Conservation (phyloP, 192 early-diverging fungal species). For the Coemansia sp. region DNA sequence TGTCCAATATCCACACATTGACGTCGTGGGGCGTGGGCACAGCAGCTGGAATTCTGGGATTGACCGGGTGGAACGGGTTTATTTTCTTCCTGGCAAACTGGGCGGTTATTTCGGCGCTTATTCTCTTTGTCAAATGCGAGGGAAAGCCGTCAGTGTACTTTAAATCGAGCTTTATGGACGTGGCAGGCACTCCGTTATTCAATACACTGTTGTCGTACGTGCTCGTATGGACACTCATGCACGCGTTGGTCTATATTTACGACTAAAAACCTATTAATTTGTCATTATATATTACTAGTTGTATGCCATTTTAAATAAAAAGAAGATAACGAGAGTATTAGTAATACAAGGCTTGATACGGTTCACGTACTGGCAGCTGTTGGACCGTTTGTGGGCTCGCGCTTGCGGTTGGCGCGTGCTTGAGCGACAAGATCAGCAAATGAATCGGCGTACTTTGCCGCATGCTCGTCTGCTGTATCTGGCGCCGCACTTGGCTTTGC, state of each 20-base stretch:
- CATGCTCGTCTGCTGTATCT: constrained; percentile 18
- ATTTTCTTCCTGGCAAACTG: constrained; percentile 77
- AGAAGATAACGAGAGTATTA: too few species aligned
- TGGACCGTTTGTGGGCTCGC: not conserved
- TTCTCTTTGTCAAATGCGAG: constrained; percentile 62
- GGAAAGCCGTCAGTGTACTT: constrained; percentile 62
- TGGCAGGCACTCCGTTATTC: constrained; percentile 41
- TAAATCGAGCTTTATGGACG: constrained; percentile 49
- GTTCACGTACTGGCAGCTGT: too few species aligned
- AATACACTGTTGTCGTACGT: constrained; percentile 53
- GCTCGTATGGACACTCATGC: constrained; percentile 53
- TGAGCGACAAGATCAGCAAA: constrained; percentile 36
- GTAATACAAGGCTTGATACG: too few species aligned
- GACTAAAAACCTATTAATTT: constrained; percentile 17
- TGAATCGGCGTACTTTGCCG: constrained; percentile 39
- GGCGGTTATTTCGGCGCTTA: constrained; percentile 60
- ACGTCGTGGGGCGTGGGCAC: constrained; percentile 64
- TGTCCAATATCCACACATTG: constrained; percentile 55
- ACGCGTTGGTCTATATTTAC: constrained; percentile 53
- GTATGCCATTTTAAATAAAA: not conserved
- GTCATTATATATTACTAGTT: not conserved
- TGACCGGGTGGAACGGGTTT: constrained; percentile 82
- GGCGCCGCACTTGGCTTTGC: not conserved
- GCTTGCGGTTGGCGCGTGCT: constrained; percentile 16
- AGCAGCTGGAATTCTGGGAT: constrained; percentile 85